Percentiles rank a stretch among this genome's conserved stretches.
These are phyloP conservation scores for Saururus chinensis DNA, from an alignment of 164 flowering plant genomes.

Conservation along the genomic window DNA sequence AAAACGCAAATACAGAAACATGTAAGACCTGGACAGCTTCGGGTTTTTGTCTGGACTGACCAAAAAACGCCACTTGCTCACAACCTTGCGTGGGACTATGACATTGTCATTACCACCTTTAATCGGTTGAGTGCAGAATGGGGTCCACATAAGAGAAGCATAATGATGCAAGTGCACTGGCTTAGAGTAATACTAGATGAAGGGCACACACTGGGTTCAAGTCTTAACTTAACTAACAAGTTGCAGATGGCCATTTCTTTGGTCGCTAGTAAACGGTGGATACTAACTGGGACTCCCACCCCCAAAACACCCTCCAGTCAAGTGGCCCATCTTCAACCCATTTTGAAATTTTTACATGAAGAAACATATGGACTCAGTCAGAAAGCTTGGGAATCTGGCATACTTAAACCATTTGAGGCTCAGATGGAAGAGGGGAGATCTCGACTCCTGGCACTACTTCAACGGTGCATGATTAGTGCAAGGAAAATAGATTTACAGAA, in stretches of 20 bases:
- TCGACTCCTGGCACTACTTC: conserved; percentile 62
- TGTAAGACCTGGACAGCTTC: conserved; percentile 66
- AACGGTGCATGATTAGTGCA: conserved; percentile 94
- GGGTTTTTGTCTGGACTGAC: conserved; percentile 70
- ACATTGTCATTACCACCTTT: conserved; percentile 86
- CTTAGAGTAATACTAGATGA: conserved; percentile 88
- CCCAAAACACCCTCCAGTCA: conserved; percentile 91
- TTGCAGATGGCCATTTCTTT: conserved; percentile 82
- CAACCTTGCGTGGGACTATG: conserved; percentile 90
- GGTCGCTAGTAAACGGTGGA: conserved; percentile 70
- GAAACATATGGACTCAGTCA: conserved; percentile 74
- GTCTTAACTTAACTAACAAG: conserved; percentile 85
- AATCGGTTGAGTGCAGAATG: conserved; percentile 92
- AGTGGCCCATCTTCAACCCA: conserved; percentile 81
- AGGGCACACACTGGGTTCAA: conserved; percentile 96
- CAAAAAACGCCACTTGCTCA: conserved; percentile 61
- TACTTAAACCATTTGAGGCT: conserved; percentile 88
- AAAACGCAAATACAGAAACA: conserved; percentile 69
- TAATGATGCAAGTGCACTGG: conserved; percentile 89
- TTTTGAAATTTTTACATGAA: conserved; percentile 84
- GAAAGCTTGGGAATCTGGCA: conserved; percentile 86
- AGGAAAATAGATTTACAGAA: conserved; percentile 67
- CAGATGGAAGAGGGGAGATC: conserved; percentile 82
- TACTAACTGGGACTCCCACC: conserved; percentile 93
- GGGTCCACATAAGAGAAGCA: conserved; percentile 63